Evolutionary conservation across 2,329 filamentous ascomycete genomes (phyloP).

Genomic region (Endoconidiophora laricicola): DNA sequence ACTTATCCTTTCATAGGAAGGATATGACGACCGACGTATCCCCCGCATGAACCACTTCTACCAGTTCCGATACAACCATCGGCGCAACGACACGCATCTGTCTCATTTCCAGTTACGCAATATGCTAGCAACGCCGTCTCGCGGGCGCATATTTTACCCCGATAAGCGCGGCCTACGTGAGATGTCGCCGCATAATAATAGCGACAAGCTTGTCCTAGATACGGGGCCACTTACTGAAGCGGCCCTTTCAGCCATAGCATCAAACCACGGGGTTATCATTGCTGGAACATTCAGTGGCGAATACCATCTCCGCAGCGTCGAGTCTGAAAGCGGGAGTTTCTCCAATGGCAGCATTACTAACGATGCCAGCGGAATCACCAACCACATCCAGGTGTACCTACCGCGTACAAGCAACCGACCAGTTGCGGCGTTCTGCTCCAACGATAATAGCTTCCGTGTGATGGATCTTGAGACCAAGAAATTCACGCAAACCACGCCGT

Average conservation of each 20-base stretch:
- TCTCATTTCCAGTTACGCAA: constrained; percentile 53
- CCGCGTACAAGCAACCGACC: constrained; percentile 35
- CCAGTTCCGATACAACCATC: constrained; percentile 39
- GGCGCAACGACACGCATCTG: constrained; percentile 35
- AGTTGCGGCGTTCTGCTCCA: constrained; percentile 43
- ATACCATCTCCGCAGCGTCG: constrained; percentile 32
- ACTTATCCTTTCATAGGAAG: no score
- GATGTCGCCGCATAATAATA: constrained; percentile 33
- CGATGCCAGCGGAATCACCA: constrained; percentile 41
- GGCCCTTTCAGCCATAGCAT: constrained; percentile 34
- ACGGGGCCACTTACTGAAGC: constrained; percentile 25
- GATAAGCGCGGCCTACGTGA: constrained; percentile 31
- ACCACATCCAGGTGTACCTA: constrained; percentile 43
- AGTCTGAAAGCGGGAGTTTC: constrained; percentile 22
- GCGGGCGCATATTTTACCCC: constrained; percentile 41
- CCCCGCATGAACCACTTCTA: constrained; percentile 34
- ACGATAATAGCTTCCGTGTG: constrained; percentile 41
- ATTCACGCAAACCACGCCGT: constrained; percentile 36
- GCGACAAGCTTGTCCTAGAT: constrained; percentile 28
- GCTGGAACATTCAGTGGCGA: constrained; percentile 42
- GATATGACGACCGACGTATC: constrained; percentile 15
- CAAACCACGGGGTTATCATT: constrained; percentile 37
- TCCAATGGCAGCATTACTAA: constrained; percentile 32
- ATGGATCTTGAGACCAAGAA: constrained; percentile 42
- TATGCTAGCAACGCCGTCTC: constrained; percentile 39